Conservation (phyloP, 805 yeast genomes). For the Lachancea mirantina region DNA sequence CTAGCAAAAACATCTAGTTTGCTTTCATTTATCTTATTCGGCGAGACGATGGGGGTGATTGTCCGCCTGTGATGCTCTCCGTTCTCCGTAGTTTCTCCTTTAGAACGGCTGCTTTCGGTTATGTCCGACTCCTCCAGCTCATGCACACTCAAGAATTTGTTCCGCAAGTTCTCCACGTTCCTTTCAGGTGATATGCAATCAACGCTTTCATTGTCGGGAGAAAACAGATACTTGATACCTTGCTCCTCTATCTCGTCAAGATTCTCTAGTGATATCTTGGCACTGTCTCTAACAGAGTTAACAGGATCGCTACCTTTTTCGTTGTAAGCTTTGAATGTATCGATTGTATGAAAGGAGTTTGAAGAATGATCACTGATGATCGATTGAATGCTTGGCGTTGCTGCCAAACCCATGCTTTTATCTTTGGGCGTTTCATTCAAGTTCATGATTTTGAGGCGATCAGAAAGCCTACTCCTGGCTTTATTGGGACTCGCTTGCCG, state of each 20-base stretch:
- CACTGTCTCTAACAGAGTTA: no score
- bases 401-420: slow-evolving; percentile 12
- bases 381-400: slow-evolving; percentile 27
- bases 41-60: slow-evolving; percentile 6
- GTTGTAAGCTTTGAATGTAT: slow-evolving; percentile 5
- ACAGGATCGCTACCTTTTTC: neutral
- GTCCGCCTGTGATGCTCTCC: slow-evolving; percentile 7
- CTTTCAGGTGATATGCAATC: slow-evolving; percentile 29
- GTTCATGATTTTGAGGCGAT: no score
- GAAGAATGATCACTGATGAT: slow-evolving; percentile 20
- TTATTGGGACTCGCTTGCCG: no score
- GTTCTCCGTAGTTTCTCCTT: slow-evolving; percentile 1
- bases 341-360: slow-evolving; percentile 12
- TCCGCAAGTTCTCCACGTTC: slow-evolving; percentile 26
- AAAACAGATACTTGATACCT: slow-evolving; percentile 23
- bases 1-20: slow-evolving; percentile 54
- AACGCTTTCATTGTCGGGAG: slow-evolving; percentile 23
- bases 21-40: slow-evolving; percentile 6
- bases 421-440: slow-evolving; percentile 5
- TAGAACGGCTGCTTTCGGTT: slow-evolving; percentile 7
- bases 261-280: neutral
- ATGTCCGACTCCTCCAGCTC: slow-evolving; percentile 9
- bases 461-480: no score
- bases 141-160: slow-evolving; percentile 21
- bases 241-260: slow-evolving; percentile 4